phyloP scores from a whole-genome alignment of 2,329 filamentous ascomycete species.

The Penicillium fuscoglaucum region DNA sequence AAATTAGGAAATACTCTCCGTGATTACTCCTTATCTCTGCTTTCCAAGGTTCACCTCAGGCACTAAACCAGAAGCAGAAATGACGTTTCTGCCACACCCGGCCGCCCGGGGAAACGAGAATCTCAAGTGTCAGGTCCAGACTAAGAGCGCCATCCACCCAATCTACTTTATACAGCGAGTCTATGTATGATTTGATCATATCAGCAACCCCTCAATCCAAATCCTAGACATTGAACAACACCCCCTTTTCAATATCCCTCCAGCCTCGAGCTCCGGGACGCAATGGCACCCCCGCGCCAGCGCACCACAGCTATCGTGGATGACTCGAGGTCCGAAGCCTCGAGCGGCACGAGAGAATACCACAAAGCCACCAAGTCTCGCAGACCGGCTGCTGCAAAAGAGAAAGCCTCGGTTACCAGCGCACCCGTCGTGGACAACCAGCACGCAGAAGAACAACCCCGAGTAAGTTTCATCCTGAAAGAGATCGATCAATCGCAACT shows the following conservation, averaged over 20 bases:
- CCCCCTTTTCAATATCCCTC: constrained; percentile 5
- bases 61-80: constrained; percentile 2
- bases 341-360: constrained; percentile 44
- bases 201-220: not conserved
- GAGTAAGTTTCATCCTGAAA: constrained; percentile 29
- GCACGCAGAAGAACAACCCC: constrained; percentile 26
- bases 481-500: constrained; percentile 1
- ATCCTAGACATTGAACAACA: constrained; percentile 1
- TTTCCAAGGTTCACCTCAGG: not conserved
- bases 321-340: constrained; percentile 51
- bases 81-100: constrained; percentile 13
- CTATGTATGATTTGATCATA: not conserved
- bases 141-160: constrained; percentile 5
- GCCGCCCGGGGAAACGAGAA: constrained; percentile 11
- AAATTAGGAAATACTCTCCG: not conserved
- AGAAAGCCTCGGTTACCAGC: constrained; percentile 33
- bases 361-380: constrained; percentile 36
- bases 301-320: constrained; percentile 43
- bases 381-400: constrained; percentile 30
- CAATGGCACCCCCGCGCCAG: constrained; percentile 50
- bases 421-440: constrained; percentile 23
- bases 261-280: constrained; percentile 12
- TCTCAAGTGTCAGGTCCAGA: constrained; percentile 5
- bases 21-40: not conserved
- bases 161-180: constrained; percentile 3